Conservation (phyloP, 805 yeast species). For the Jamesozyma gamospora region DNA sequence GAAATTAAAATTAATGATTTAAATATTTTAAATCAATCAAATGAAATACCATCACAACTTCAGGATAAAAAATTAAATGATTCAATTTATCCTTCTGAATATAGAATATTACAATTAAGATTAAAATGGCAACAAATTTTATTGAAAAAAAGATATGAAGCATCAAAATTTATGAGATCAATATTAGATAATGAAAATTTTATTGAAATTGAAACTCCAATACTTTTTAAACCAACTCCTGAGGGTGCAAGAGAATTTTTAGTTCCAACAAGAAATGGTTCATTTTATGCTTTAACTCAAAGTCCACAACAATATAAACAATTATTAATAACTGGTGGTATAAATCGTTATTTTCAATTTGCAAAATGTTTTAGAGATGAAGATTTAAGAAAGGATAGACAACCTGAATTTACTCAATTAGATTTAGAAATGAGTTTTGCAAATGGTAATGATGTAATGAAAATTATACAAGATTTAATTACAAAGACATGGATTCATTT, state of each 20-base stretch:
- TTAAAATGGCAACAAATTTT: constrained; percentile 46
- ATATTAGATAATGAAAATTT: constrained; percentile 39
- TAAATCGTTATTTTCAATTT: constrained; percentile 74
- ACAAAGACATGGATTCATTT: constrained; percentile 45
- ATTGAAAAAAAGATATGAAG: constrained; percentile 45
- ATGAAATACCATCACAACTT: constrained; percentile 57
- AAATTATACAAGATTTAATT: constrained; percentile 51
- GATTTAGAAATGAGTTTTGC: constrained; percentile 91
- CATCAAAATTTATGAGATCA: constrained; percentile 39
- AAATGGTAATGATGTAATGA: constrained; percentile 53
- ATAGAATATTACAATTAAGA: constrained; percentile 73
- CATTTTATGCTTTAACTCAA: constrained; percentile 86
- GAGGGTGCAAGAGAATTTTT: constrained; percentile 96
- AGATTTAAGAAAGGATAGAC: constrained; percentile 88
- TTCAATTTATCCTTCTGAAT: constrained; percentile 60
- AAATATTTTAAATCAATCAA: constrained; percentile 53
- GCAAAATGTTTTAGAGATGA: constrained; percentile 96
- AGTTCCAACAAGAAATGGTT: constrained; percentile 65
- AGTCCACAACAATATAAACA: constrained; percentile 98
- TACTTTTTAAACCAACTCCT: constrained; percentile 89
- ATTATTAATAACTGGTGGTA: constrained; percentile 87
- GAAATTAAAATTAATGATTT: constrained; percentile 49
- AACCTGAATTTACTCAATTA: constrained; percentile 96
- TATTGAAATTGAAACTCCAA: constrained; percentile 84
- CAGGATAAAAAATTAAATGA: constrained; percentile 41